A percentile compares a stretch with the other conserved stretches of the same genome.
Conservation (phyloP, 164 flowering plant genomes). For the Liquidambar formosana region DNA sequence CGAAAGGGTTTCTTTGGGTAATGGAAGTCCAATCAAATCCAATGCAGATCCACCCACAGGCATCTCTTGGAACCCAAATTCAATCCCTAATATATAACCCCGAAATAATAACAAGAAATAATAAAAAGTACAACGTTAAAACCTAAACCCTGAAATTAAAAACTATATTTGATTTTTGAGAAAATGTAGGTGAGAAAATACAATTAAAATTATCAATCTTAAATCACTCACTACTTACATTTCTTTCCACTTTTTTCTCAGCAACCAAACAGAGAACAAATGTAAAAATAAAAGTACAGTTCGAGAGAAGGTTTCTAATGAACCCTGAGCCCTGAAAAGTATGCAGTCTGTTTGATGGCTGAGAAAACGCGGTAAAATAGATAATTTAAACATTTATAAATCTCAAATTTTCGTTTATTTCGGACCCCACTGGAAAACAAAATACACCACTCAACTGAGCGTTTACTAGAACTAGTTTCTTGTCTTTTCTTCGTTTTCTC, state of each 20-base stretch:
- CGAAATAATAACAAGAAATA: not conserved
- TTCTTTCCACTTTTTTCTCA: no score
- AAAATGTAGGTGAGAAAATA: no score
- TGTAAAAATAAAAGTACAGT: no score
- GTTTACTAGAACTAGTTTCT: not conserved
- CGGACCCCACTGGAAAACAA: not conserved
- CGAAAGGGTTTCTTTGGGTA: conserved; percentile 88
- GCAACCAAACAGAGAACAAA: no score
- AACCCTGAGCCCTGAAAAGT: no score
- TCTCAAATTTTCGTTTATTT: not conserved
- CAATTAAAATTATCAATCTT: no score
- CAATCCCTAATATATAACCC: conserved; percentile 47
- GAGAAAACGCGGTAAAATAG: no score
- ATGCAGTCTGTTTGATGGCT: no score
- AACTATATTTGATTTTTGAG: no score
- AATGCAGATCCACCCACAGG: conserved; percentile 89
- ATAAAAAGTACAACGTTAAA: not conserved
- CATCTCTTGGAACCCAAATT: conserved; percentile 74
- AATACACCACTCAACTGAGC: not conserved
- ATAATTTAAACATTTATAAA: no score
- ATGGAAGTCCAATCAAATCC: conserved; percentile 87
- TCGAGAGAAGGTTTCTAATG: no score
- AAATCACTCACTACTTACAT: no score
- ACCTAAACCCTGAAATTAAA: not conserved
- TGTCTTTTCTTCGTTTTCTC: not conserved